Base-by-base conservation (phyloP, 352 stramenopile genomes). In the Labyrinthula sp. region DNA sequence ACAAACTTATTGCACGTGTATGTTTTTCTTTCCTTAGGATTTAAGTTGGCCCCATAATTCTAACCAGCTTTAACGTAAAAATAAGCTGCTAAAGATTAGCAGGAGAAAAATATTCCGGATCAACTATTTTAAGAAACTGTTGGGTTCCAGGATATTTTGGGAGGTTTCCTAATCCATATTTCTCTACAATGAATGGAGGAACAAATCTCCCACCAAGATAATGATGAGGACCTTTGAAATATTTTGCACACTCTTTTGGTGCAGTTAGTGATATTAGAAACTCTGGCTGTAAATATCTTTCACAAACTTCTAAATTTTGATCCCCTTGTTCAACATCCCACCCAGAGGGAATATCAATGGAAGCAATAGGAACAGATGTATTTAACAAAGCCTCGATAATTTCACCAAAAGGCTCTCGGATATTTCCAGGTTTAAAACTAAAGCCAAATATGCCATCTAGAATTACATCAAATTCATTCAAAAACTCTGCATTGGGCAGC, bases 371-470 rank as follows among this genome's bases (percentile, higher is more conserved):
- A 3, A 68, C 61, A 15, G 58, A 43, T 29, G 25, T 39, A 25
- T 10, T 28, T 14, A 30, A 54, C 40, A 30, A 34, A 6, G 17
- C 17, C 20, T 59, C 24, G 25, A 96, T 69, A 25, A 95, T 71
- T 0, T 55, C 56, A 38, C 87, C 73, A 58, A 92, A 95, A 4
- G 83, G 83, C 15, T 76, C 54, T 35, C 83, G 73, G 41, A 83
- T 68, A 5, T 54, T 65, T 1, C 86, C 86, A n/a, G 43, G 43
- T 28, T 60, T 46, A 47, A 87, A 97, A 37, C 79, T 92, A 66
- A 99, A 99, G 2, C 90, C 90, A 68, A 99, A 98, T 31, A 99
- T 87, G 3, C 78, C 79, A 59, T 99, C 90, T 4, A 99, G 58
- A 25, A 99, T 77, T n/a, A 91, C 37, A 47, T 86, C 71, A 91